These are phyloP conservation scores for Patellaria atrata DNA, from an alignment of 495 filamentous ascomycete genomes.

Conservation along the genomic window DNA sequence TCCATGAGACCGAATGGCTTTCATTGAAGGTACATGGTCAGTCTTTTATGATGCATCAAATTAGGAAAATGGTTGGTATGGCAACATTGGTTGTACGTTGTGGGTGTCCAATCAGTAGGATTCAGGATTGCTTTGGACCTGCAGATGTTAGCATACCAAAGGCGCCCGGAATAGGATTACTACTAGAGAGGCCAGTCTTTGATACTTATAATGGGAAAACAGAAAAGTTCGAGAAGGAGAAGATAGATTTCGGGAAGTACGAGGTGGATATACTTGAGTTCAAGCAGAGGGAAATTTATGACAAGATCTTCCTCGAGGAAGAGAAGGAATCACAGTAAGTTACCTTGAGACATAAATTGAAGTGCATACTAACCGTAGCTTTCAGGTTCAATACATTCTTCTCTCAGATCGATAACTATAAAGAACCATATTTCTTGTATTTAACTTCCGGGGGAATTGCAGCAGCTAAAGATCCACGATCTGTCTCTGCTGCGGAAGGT, in stretches of 20 bases:
- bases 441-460: slow-evolving; percentile 34
- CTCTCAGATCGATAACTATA: slow-evolving; percentile 69
- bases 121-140: slow-evolving; percentile 47
- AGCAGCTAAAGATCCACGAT: slow-evolving; percentile 3
- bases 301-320: slow-evolving; percentile 78
- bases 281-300: slow-evolving; percentile 87
- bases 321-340: slow-evolving; percentile 38
- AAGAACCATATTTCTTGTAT: slow-evolving; percentile 59
- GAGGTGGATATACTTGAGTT: slow-evolving; percentile 70
- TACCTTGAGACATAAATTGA: no score
- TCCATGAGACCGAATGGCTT: slow-evolving; percentile 78
- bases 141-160: slow-evolving; percentile 77
- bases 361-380: slow-evolving; percentile 5
- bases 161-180: slow-evolving; percentile 72
- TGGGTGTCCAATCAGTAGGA: slow-evolving; percentile 50
- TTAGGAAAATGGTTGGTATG: slow-evolving; percentile 97
- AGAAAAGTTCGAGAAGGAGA: slow-evolving; percentile 37
- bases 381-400: slow-evolving; percentile 65
- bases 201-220: slow-evolving; percentile 59
- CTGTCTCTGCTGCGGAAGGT: no score
- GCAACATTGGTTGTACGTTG: slow-evolving; percentile 67
- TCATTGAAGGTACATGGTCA: slow-evolving; percentile 92
- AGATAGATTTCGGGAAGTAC: slow-evolving; percentile 64
- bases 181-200: slow-evolving; percentile 85
- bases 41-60: slow-evolving; percentile 99